Conservation (phyloP, 768 basidiomycete species). For the Pleurotus citrinopileatus region DNA sequence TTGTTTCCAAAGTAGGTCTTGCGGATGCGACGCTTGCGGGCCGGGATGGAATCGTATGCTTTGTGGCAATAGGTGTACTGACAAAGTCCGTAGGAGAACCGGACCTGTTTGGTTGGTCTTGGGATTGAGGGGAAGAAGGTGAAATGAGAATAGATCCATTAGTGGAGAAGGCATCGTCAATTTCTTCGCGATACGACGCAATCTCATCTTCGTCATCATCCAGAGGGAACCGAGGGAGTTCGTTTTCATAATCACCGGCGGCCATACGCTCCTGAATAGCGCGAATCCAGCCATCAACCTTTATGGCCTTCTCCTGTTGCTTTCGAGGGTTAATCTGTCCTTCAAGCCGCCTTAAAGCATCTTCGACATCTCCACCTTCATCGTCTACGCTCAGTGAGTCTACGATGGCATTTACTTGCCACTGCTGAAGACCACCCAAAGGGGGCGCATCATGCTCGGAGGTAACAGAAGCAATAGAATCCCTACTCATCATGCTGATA, state of each 20-base stretch:
- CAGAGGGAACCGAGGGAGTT: constrained; percentile 53
- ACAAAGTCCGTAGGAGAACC: constrained; percentile 13
- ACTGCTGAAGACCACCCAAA: constrained; percentile 61
- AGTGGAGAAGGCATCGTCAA: constrained; percentile 19
- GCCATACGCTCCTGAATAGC: constrained; percentile 66
- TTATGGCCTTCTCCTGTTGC: constrained; percentile 66
- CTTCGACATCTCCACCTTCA: constrained; percentile 78
- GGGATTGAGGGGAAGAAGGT: neutral
- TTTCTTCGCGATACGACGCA: constrained; percentile 14
- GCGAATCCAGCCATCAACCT: constrained; percentile 82
- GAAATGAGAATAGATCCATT: constrained; percentile 11
- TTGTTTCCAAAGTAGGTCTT: constrained; percentile 16
- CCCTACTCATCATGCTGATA: constrained; percentile 67
- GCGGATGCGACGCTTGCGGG: constrained; percentile 25
- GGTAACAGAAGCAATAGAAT: constrained; percentile 52
- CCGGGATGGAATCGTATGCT: constrained; percentile 25
- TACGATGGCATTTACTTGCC: constrained; percentile 80
- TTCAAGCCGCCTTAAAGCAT: constrained; percentile 76
- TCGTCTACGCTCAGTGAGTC: constrained; percentile 74
- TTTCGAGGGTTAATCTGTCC: constrained; percentile 78
- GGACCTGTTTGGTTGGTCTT: neutral
- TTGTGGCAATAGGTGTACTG: constrained; percentile 32
- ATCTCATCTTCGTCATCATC: constrained; percentile 39
- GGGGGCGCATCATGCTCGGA: constrained; percentile 38
- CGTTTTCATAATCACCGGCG: constrained; percentile 61